Conservation (phyloP, 2,329 filamentous ascomycete genomes). For the Pseudogymnoascus pannorum region DNA sequence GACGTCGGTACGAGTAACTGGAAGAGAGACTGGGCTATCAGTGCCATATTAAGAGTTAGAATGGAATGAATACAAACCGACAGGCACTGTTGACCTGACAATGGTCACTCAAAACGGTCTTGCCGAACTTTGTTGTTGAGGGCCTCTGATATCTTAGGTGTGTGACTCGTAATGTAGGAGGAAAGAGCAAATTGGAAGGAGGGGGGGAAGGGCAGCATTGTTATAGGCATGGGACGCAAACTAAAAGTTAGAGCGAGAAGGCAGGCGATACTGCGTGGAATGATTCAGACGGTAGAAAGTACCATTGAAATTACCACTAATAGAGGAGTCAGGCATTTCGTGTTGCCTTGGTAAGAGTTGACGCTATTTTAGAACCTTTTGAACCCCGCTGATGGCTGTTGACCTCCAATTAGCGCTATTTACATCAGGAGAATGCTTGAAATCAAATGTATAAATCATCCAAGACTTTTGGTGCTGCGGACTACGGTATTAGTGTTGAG, state of each 20-base stretch:
- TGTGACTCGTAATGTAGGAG: neutral
- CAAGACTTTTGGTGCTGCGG: neutral
- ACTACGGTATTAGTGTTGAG: neutral
- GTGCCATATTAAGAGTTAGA: neutral
- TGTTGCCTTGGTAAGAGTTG: neutral
- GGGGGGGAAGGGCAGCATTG: neutral
- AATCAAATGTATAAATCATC: neutral
- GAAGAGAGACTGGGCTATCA: neutral
- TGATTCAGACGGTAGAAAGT: neutral
- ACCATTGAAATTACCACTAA: neutral
- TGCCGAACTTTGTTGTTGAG: slow-evolving; percentile 1
- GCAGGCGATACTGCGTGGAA: neutral
- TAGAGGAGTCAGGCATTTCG: neutral
- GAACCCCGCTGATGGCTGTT: neutral
- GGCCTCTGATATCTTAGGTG: neutral
- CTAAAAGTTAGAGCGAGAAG: neutral
- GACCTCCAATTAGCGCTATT: neutral
- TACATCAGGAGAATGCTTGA: neutral
- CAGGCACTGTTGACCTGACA: neutral
- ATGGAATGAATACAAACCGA: neutral
- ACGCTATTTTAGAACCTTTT: neutral
- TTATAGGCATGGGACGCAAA: neutral
- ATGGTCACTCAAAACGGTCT: neutral
- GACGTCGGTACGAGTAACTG: neutral
- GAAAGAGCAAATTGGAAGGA: neutral